Evolutionary conservation across 1,284 basidiomycete genomes (phyloP), one percentile per base, ranked within the genome.

Genomic region (Inonotus hispidus): DNA sequence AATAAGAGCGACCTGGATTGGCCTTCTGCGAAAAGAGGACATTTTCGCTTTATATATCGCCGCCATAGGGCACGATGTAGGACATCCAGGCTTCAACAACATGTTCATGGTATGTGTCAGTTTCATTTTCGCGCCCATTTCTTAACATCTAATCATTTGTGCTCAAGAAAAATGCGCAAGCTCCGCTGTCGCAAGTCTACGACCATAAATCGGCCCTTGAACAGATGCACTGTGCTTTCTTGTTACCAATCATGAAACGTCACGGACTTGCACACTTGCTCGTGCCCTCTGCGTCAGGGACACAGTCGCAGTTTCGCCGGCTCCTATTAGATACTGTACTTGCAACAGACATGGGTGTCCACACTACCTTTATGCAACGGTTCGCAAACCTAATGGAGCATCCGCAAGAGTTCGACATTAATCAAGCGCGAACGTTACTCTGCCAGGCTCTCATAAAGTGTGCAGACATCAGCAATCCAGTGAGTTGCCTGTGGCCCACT

Each of bases 381-480:
- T 85, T 95, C 65, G 68, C 72, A 62, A 67, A 63, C 6, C 69
- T 82, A 32, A 70, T 83, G n/a, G 68, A 75, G 2, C 80, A 78
- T 19, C 46, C 58, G 19, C 74, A 75, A 23, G 70, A 73, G 11
- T 72, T 71, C 11, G 71, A 79, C 37, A 60, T 79, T 35, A 71
- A 73, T 61, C 74, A 77, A 61, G 80, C 85, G 62, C 82, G 89
- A 64, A 77, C 91, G 25, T 74, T 95, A 60, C 73, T 94, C n/a
- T 94, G 91, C 70, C 92, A 97, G 68, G 90, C 90, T 3, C 77
- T 98, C 56, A 88, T 98, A 73, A 98, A 98, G 74, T 96, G 94
- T 69, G 93, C 93, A 11, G 95, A 98, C 75, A 98, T 98, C 70
- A 95, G 92, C 71, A 98, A 98, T 72, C 94, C 95, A 11, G 93